Conservation (phyloP, 2,329 filamentous ascomycete genomes). For the Fusarium euwallaceae region DNA sequence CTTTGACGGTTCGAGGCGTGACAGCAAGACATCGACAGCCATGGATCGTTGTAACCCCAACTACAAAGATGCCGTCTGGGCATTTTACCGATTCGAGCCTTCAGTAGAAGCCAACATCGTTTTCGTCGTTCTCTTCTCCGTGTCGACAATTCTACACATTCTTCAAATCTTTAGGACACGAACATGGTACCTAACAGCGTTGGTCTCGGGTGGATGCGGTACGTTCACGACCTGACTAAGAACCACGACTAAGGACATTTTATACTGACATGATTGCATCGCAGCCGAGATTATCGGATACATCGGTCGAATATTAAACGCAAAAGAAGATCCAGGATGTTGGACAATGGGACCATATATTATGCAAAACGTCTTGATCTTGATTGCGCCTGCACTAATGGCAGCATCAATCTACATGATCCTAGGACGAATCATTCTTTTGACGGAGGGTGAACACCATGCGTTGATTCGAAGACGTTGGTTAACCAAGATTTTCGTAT, state of each 20-base stretch:
- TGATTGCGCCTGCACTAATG: conserved; percentile 59
- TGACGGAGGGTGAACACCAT: conserved; percentile 54
- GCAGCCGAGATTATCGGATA: conserved; percentile 54
- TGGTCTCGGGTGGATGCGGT: conserved; percentile 43
- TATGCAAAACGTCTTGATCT: conserved; percentile 54
- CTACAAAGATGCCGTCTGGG: conserved; percentile 41
- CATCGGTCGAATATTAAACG: conserved; percentile 61
- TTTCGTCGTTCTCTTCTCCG: conserved; percentile 42
- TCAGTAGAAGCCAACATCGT: conserved; percentile 39
- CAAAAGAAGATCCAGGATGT: conserved; percentile 53
- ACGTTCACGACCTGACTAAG: background rate
- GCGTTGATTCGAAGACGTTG: conserved; percentile 58
- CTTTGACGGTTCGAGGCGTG: too few relatives aligned
- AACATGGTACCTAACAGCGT: conserved; percentile 46
- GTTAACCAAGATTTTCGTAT: conserved; percentile 65
- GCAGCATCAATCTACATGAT: conserved; percentile 64
- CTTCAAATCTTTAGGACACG: conserved; percentile 43
- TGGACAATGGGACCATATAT: conserved; percentile 54
- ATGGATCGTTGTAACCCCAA: conserved; percentile 39
- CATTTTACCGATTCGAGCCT: conserved; percentile 43
- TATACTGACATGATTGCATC: background rate
- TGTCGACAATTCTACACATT: conserved; percentile 38
- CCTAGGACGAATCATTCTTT: conserved; percentile 56
- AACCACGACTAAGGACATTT: too few relatives aligned
- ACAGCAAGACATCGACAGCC: background rate